These are phyloP conservation scores for Ogataea dorogensis DNA, from an alignment of 805 yeast genomes.

Conservation along the genomic window DNA sequence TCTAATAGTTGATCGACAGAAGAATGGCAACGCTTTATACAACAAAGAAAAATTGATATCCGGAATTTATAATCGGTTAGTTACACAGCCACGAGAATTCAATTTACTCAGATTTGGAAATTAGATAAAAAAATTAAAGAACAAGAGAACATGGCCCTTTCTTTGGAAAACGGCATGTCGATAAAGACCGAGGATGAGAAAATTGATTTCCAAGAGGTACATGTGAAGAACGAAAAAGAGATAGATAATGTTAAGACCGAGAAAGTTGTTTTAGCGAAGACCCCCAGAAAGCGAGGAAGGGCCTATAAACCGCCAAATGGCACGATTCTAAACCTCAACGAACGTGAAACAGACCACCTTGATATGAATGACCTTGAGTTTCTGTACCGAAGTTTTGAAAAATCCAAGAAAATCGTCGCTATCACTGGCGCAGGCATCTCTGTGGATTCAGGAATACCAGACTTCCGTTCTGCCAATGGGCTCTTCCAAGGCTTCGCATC, in stretches of 20 bases:
- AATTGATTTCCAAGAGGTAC: background rate
- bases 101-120: constrained; percentile 13
- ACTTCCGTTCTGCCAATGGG: constrained; percentile 72
- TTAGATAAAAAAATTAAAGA: constrained; percentile 6
- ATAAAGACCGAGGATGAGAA: constrained; percentile 2
- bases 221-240: constrained; percentile 7
- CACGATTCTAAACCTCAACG: constrained; percentile 40
- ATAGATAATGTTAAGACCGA: too few species aligned
- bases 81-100: background rate
- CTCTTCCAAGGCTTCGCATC: constrained; percentile 56
- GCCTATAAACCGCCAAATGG: constrained; percentile 49
- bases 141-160: constrained; percentile 7
- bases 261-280: too few species aligned
- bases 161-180: background rate
- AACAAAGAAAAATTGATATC: too few species aligned
- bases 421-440: constrained; percentile 91
- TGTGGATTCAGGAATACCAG: constrained; percentile 86
- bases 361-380: constrained; percentile 45
- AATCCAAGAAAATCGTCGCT: constrained; percentile 59
- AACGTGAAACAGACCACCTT: constrained; percentile 26
- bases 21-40: too few species aligned
- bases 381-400: constrained; percentile 48
- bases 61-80: background rate
- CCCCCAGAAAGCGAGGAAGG: constrained; percentile 46
- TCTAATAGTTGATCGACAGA: too few species aligned